Evolutionary conservation across 2,329 filamentous ascomycete species (phyloP).

Genomic region (Cladophialophora bantiana): DNA sequence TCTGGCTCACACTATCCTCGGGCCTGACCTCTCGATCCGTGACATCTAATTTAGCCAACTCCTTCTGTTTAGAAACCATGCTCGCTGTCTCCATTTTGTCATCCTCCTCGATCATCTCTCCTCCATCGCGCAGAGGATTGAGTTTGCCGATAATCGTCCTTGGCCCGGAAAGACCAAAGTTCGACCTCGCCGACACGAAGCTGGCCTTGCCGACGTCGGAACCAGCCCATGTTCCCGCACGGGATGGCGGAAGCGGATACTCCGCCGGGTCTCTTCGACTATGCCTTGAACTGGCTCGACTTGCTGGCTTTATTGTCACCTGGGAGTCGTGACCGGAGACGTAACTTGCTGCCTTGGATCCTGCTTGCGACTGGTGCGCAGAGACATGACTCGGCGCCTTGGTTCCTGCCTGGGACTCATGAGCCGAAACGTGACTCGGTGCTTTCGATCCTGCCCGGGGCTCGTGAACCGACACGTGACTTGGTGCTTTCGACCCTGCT

Average conservation of each 20-base stretch:
- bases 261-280: conserved; percentile 21
- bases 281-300: conserved; percentile 15
- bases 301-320: conserved; percentile 8
- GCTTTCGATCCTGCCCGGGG: conserved; percentile 14
- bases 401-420: conserved; percentile 14
- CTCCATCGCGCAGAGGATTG: conserved; percentile 20
- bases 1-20: conserved; percentile 41
- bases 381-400: conserved; percentile 14
- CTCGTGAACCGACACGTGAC: conserved; percentile 2
- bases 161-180: conserved; percentile 17
- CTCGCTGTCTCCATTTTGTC: conserved; percentile 28
- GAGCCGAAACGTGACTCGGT: not conserved
- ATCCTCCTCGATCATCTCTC: conserved; percentile 12
- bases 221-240: conserved; percentile 38
- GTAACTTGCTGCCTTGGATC: not conserved
- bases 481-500: not conserved
- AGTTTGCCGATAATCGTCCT: conserved; percentile 38
- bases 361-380: not conserved
- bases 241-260: conserved; percentile 36
- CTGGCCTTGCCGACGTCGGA: conserved; percentile 25
- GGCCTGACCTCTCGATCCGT: conserved; percentile 37
- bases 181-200: conserved; percentile 30
- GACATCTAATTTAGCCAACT: conserved; percentile 33
- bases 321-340: conserved; percentile 9
- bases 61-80: conserved; percentile 38